Percentiles rank a stretch among this genome's conserved stretches.
phyloP scores from a whole-genome alignment of 1,284 basidiomycete genomes.

The Mycosarcoma mackinlayi region DNA sequence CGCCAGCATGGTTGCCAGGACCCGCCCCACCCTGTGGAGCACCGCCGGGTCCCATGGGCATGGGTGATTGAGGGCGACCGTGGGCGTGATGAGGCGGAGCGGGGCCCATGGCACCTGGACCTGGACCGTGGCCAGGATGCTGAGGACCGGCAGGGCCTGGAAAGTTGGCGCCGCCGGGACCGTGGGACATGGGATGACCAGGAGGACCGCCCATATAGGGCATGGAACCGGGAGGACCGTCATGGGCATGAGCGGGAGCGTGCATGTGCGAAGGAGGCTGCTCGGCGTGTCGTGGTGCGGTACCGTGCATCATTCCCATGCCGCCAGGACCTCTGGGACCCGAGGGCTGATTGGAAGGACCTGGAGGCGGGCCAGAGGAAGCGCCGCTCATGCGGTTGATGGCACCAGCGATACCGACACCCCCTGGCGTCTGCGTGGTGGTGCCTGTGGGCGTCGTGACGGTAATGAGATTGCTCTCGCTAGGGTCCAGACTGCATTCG shows the following conservation, averaged over 20 bases:
- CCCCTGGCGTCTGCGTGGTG: slow-evolving; percentile 72
- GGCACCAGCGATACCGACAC: slow-evolving; percentile 62
- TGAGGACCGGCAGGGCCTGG: slow-evolving; percentile 36
- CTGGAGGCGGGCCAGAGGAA: slow-evolving; percentile 24
- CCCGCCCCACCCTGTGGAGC: slow-evolving; percentile 31
- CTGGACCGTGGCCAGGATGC: slow-evolving; percentile 36
- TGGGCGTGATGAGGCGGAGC: slow-evolving; percentile 42
- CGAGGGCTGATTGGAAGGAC: slow-evolving; percentile 24
- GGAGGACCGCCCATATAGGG: slow-evolving; percentile 37
- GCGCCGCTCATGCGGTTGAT: slow-evolving; percentile 63
- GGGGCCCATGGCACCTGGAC: slow-evolving; percentile 36
- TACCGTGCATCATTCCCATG: slow-evolving; percentile 44
- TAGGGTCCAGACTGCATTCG: slow-evolving; percentile 77
- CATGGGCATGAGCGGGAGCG: slow-evolving; percentile 36
- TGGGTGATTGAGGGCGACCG: slow-evolving; percentile 44
- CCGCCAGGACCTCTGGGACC: slow-evolving; percentile 35
- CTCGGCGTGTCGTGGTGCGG: slow-evolving; percentile 41
- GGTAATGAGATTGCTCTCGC: slow-evolving; percentile 83
- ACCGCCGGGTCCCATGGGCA: slow-evolving; percentile 40
- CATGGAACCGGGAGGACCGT: slow-evolving; percentile 29
- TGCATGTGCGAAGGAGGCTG: slow-evolving; percentile 45
- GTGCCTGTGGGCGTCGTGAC: slow-evolving; percentile 93
- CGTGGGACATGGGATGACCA: slow-evolving; percentile 34
- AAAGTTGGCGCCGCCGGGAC: slow-evolving; percentile 24
- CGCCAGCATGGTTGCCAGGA: slow-evolving; percentile 19